These are phyloP conservation scores for Ziziphus jujuba DNA, from an alignment of 306 rosid species.

Conservation along the genomic window DNA sequence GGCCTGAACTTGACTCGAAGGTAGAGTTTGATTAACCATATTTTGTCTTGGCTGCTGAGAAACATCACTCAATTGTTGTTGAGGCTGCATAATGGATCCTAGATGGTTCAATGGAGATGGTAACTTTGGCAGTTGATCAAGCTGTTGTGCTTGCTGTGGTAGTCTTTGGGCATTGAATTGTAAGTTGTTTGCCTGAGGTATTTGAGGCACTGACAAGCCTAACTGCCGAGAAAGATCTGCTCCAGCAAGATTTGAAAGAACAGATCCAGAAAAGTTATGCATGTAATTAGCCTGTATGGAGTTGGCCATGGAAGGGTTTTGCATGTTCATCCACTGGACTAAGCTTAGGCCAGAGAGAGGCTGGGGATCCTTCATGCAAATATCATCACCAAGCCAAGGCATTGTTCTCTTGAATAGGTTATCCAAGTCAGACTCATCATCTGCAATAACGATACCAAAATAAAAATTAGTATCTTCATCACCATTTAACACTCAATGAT, in stretches of 20 bases:
- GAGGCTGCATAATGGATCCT: constrained; percentile 55
- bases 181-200: constrained; percentile 60
- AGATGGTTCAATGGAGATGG: constrained; percentile 44
- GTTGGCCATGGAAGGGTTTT: constrained; percentile 63
- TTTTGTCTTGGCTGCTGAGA: constrained; percentile 56
- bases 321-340: constrained; percentile 99
- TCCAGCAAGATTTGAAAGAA: constrained; percentile 63
- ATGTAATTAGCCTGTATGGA: constrained; percentile 67
- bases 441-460: constrained; percentile 40
- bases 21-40: constrained; percentile 52
- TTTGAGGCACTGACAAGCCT: constrained; percentile 63
- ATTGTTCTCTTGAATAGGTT: constrained; percentile 67
- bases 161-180: constrained; percentile 61
- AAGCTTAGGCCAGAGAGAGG: constrained; percentile 77
- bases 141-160: constrained; percentile 69
- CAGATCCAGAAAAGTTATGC: constrained; percentile 63
- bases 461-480: neutral
- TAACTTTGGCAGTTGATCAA: constrained; percentile 69
- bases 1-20: constrained; percentile 64
- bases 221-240: constrained; percentile 70
- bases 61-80: constrained; percentile 59
- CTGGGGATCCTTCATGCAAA: constrained; percentile 79
- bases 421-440: constrained; percentile 75
- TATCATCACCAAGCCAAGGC: constrained; percentile 92
- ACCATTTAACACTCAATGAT: too few relatives aligned